phyloP scores from a whole-genome alignment of 306 rosid species.

The Begonia loranthoides region DNA sequence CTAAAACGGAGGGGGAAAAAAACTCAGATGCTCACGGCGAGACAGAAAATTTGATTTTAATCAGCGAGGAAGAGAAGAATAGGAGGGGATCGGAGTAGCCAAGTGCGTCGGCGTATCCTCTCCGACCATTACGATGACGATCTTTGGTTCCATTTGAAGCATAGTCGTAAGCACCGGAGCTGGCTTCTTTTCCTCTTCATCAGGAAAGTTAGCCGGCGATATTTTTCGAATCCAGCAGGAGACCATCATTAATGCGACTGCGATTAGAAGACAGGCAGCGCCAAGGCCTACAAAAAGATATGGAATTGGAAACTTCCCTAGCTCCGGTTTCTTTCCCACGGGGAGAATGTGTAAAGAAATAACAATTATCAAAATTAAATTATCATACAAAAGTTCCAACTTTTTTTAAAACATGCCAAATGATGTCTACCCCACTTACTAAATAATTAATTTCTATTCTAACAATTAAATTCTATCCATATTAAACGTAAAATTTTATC shows the following conservation, averaged over 20 bases:
- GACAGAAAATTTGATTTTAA: too few relatives aligned
- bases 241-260: conserved; percentile 2
- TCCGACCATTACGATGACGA: conserved; percentile 10
- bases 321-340: too few relatives aligned
- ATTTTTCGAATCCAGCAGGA: conserved; percentile 5
- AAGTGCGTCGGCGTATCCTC: conserved; percentile 5
- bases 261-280: conserved; percentile 1
- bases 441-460: too few relatives aligned
- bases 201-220: background rate
- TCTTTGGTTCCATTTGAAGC: conserved; percentile 1
- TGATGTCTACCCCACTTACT: too few relatives aligned
- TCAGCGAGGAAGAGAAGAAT: background rate
- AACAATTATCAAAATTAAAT: too few relatives aligned
- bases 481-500: too few relatives aligned
- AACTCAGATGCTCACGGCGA: background rate
- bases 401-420: too few relatives aligned
- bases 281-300: conserved; percentile 7
- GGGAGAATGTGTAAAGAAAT: too few relatives aligned
- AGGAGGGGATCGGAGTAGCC: background rate
- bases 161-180: background rate
- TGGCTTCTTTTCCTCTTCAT: background rate
- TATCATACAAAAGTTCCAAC: too few relatives aligned
- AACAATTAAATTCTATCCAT: too few relatives aligned
- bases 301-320: conserved; percentile 5
- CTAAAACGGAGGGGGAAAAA: background rate